A percentile compares a stretch with the other conserved stretches of the same genome.
These are phyloP conservation scores for Agroathelia rolfsii DNA, from an alignment of 1,284 basidiomycete genomes.

Conservation along the genomic window DNA sequence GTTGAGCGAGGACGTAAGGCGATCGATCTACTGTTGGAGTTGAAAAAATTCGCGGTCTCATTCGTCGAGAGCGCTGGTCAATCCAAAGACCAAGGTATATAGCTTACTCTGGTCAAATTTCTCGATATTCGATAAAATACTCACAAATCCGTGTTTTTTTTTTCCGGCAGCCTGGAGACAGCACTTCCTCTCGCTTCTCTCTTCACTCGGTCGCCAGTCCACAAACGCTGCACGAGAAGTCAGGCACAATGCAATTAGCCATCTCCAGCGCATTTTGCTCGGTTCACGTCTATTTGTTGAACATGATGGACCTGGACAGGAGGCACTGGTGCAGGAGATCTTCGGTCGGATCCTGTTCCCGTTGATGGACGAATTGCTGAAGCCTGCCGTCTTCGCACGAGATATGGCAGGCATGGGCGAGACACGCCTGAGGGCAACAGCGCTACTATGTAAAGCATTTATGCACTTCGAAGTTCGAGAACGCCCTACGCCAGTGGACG, in stretches of 20 bases:
- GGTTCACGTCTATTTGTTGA: constrained; percentile 64
- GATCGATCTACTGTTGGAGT: constrained; percentile 68
- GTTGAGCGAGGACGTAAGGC: constrained; percentile 77
- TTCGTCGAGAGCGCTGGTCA: constrained; percentile 42
- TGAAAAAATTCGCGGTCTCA: constrained; percentile 53
- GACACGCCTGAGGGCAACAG: constrained; percentile 79
- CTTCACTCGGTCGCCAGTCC: constrained; percentile 76
- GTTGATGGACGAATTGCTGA: constrained; percentile 84
- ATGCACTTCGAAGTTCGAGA: constrained; percentile 86
- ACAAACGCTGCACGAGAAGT: constrained; percentile 80
- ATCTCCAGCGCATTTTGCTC: constrained; percentile 83
- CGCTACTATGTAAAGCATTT: constrained; percentile 89
- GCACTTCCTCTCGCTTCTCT: constrained; percentile 73
- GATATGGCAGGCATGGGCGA: constrained; percentile 87
- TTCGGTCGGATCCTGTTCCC: constrained; percentile 92
- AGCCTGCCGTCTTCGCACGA: constrained; percentile 69
- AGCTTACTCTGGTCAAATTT: constrained; percentile 9
- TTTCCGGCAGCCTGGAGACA: constrained; percentile 83
- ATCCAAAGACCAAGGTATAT: constrained; percentile 38
- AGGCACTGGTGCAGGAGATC: constrained; percentile 74
- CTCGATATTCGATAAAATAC: constrained; percentile 13
- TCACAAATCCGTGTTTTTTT: too few species aligned
- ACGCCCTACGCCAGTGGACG: constrained; percentile 52
- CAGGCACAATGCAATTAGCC: constrained; percentile 74
- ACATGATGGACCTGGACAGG: constrained; percentile 45